Percentiles rank a stretch among this genome's conserved stretches.
Conservation (phyloP, 225 moss, liverwort and hornwort genomes). For the Physcomitrium patens region DNA sequence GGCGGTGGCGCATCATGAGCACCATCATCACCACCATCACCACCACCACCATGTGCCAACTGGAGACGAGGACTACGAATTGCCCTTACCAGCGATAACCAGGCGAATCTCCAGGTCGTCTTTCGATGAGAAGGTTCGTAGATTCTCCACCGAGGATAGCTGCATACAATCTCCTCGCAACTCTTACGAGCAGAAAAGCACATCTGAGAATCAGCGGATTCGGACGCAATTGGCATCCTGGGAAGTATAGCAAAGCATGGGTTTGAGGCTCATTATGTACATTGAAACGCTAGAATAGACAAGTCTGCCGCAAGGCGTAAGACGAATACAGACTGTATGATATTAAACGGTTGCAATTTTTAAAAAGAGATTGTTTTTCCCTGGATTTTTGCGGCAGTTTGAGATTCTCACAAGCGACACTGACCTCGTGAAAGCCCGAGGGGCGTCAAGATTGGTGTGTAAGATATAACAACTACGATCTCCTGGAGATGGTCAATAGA, state of each 20-base stretch:
- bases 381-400: neutral
- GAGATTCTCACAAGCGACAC: neutral
- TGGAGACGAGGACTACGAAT: constrained; percentile 29
- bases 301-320: constrained; percentile 23
- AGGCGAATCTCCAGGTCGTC: constrained; percentile 41
- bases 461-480: constrained; percentile 14
- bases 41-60: constrained; percentile 40
- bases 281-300: neutral
- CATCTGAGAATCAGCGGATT: constrained; percentile 3
- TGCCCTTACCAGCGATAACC: constrained; percentile 47
- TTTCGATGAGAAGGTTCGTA: constrained; percentile 34
- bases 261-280: neutral
- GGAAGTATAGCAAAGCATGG: neutral
- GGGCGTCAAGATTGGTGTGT: constrained; percentile 5
- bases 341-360: constrained; percentile 22
- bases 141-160: constrained; percentile 41
- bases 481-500: neutral
- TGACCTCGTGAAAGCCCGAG: constrained; percentile 8
- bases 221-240: neutral
- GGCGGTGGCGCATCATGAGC: neutral
- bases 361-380: neutral
- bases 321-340: constrained; percentile 45
- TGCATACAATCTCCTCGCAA: constrained; percentile 40
- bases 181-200: constrained; percentile 23
- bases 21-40: constrained; percentile 42